Base-by-base conservation (phyloP, 1,139 yeast genomes). In the Lodderomyces oxycetoniae region DNA sequence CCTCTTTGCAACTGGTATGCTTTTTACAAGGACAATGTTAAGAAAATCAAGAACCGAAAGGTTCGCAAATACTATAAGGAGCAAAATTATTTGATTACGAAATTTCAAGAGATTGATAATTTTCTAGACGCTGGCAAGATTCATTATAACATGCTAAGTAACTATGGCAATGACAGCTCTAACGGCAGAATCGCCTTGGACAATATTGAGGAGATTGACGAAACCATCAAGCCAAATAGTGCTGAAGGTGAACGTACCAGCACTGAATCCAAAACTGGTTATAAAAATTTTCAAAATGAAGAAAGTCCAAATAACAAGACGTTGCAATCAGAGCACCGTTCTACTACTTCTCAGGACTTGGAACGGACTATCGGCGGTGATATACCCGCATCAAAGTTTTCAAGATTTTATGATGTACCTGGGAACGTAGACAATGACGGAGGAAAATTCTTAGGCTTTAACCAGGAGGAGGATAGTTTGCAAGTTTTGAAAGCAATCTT, bases 91-190 rank as follows among this genome's bases (percentile, higher is more conserved):
- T 53, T 79, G 38, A 75, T 82, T 39, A 73, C 70, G 20, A 63
- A 74, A 35, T 80, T 74, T 45, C 55, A 58, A 32, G 82, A 75
- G 41, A 76, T 84, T 21, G 94, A 84, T 50, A 61, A 67, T 36
- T 63, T 82, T 37, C 63, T 84, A 33, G 93, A 82, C 51, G 76
- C 87, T 3, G 89, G 88, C 1, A 69, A 57, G 32, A 55, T 83
- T 38, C 86, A 81, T 44, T 66, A 71, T 39, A 69, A 74, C 31
- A 77, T 84, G 76, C 66, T 84, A 34, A 66, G 74, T 36, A 77
- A 73, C 34, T 83, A 83, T 48, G 77, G 76, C 9, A 35, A 36
- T 24, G 43, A 38, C 15, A 22, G 17, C 6, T 17, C 34, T 5
- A 4, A 6, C 16, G 17, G 25, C 5, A 19, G 22, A 12, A 24